Base-by-base conservation (phyloP, 23 red algal genomes). In the Pyropia yezoensis region DNA sequence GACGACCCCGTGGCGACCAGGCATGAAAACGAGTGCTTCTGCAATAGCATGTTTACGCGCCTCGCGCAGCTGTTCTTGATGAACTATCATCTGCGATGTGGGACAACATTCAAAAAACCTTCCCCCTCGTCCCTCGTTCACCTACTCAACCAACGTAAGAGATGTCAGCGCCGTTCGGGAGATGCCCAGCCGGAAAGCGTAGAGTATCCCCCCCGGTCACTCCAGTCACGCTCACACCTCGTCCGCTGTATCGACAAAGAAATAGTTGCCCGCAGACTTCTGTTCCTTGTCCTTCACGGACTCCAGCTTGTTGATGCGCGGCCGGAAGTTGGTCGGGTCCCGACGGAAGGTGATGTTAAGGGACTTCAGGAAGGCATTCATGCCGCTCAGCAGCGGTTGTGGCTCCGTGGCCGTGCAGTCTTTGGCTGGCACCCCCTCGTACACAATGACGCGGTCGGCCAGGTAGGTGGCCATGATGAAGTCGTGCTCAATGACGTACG, bases 381-480 rank as follows among this genome's bases (percentile, higher is more conserved):
- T 97, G 33, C 93, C 93, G 49, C 67, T 73, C 57, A 97, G 56
- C 66, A 97, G 64, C 14, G 65, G 70, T 57, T 90, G 78, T 25
- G 93, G 93, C 52, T 77, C 59, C 53, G 75, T 76, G 27, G 93
- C 93, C n/a, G 62, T 74, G 45, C 76, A 82, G 17, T 87, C 67
- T 13, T 51, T 71, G 24, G 78, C 93, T 1, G 93, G 93, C 50
- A 54, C 73, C 5, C 93, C 93, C 58, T 97, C 93, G 61, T 90
- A 97, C 50, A 97, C 93, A 26, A 97, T 66, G 3, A 97, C 85
- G 12, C 85, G 77, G 50, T 96, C 91, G 52, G 90, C 90, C 25
- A 85, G 57, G 60, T 97, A 97, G 16, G 93, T 90, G 70, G 85
- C 78, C 93, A 97, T 90, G 54, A 97, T 97, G 63, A 97, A 97